A percentile compares a stretch with the other conserved stretches of the same genome.
phyloP scores from a whole-genome alignment of 345 rosid species.

The Populus tremula region DNA sequence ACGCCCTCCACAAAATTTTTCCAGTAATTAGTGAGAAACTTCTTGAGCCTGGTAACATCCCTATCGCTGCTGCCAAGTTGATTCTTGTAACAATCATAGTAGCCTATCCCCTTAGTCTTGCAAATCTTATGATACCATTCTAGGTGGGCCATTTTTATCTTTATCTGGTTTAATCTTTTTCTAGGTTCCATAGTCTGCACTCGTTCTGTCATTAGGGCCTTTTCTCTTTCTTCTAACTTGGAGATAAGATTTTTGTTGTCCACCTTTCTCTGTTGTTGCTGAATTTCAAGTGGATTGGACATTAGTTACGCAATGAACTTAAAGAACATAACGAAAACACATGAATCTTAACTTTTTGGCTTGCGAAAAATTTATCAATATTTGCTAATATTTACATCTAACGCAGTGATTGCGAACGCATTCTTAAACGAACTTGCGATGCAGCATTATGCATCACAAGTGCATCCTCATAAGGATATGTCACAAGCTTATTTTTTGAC shows the following conservation, averaged over 20 bases:
- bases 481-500: too few relatives aligned
- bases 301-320: too few relatives aligned
- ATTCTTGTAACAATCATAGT: constrained; percentile 57
- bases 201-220: not conserved
- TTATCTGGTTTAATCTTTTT: constrained; percentile 39
- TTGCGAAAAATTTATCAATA: too few relatives aligned
- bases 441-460: too few relatives aligned
- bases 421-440: too few relatives aligned
- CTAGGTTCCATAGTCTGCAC: constrained; percentile 20
- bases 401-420: too few relatives aligned
- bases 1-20: constrained; percentile 41
- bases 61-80: not conserved
- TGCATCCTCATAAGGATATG: too few relatives aligned
- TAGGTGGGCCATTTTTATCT: constrained; percentile 37
- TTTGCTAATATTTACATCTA: too few relatives aligned
- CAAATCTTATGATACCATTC: constrained; percentile 61
- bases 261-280: constrained; percentile 19
- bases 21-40: constrained; percentile 48
- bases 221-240: constrained; percentile 8
- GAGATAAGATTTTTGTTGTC: not conserved
- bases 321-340: too few relatives aligned
- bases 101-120: constrained; percentile 32
- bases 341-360: too few relatives aligned
- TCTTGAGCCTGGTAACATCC: constrained; percentile 4
- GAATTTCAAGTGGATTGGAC: not conserved